These are phyloP conservation scores for Entomortierella beljakovae DNA, from an alignment of 192 early-diverging fungal species.

Conservation along the genomic window DNA sequence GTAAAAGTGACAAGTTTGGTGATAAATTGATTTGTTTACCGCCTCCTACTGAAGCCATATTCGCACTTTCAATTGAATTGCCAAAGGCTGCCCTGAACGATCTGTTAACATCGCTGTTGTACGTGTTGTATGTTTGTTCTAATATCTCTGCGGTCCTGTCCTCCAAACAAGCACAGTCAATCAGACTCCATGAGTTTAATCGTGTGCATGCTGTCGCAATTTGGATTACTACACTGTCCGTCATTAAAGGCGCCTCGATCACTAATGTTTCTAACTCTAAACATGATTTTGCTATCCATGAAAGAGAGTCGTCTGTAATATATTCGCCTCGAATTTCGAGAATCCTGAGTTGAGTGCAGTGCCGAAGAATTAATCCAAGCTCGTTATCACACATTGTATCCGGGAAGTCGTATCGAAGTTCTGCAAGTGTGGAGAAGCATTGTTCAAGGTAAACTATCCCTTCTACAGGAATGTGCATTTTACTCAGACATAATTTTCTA, in stretches of 20 bases:
- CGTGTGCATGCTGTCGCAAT: constrained; percentile 24
- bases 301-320: constrained; percentile 39
- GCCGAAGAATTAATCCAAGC: constrained; percentile 9
- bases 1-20: not conserved
- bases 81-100: not conserved
- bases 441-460: constrained; percentile 23
- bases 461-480: constrained; percentile 12
- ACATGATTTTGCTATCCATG: constrained; percentile 28
- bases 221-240: constrained; percentile 6
- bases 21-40: not conserved
- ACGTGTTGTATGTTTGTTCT: constrained; percentile 2
- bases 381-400: constrained; percentile 23
- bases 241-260: constrained; percentile 29
- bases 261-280: constrained; percentile 21
- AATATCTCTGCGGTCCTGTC: constrained; percentile 7
- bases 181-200: constrained; percentile 21
- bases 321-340: constrained; percentile 40
- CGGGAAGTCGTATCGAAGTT: constrained; percentile 27
- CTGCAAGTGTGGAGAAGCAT: constrained; percentile 14
- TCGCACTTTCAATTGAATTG: not conserved
- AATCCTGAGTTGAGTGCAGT: constrained; percentile 13
- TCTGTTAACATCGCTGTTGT: not conserved
- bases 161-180: constrained; percentile 20
- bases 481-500: constrained; percentile 5
- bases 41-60: not conserved